Percentiles rank a stretch among this genome's conserved stretches.
Evolutionary conservation across 1,284 basidiomycete genomes (phyloP).

Genomic region (Volvariella volvacea): DNA sequence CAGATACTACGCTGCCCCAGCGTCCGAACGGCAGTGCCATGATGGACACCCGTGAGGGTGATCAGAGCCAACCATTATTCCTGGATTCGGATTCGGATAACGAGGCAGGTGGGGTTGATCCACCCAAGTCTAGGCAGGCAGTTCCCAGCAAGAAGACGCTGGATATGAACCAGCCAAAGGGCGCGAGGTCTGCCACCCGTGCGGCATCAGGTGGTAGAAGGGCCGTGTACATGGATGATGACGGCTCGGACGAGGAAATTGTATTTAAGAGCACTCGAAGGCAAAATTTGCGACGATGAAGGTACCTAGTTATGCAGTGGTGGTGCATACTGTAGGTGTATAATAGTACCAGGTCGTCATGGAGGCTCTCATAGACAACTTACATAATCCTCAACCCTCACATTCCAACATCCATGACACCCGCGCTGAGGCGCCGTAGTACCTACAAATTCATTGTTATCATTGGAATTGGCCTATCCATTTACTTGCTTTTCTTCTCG

Average conservation of each 20-base stretch:
- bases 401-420: conserved; percentile 18
- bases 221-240: conserved; percentile 41
- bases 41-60: too few relatives aligned
- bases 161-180: conserved; percentile 17
- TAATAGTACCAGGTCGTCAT: too few relatives aligned
- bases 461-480: conserved; percentile 22
- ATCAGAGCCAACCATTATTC: conserved; percentile 26
- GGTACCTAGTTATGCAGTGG: too few relatives aligned
- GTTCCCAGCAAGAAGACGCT: conserved; percentile 10
- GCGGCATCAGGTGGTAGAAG: conserved; percentile 24
- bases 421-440: conserved; percentile 33
- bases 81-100: conserved; percentile 34
- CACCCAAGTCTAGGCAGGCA: conserved; percentile 14
- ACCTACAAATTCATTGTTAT: conserved; percentile 31
- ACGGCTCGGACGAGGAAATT: conserved; percentile 65
- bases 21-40: too few relatives aligned
- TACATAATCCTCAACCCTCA: too few relatives aligned
- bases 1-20: too few relatives aligned
- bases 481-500: conserved; percentile 41
- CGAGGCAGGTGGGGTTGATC: conserved; percentile 6
- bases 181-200: not conserved
- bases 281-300: conserved; percentile 19
- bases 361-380: too few relatives aligned
- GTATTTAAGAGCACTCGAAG: conserved; percentile 58
- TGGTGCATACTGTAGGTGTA: too few relatives aligned